A percentile compares a stretch with the other conserved stretches of the same genome.
phyloP scores from a whole-genome alignment of 2,329 filamentous ascomycete genomes.

The Pestalotiopsis sp. region DNA sequence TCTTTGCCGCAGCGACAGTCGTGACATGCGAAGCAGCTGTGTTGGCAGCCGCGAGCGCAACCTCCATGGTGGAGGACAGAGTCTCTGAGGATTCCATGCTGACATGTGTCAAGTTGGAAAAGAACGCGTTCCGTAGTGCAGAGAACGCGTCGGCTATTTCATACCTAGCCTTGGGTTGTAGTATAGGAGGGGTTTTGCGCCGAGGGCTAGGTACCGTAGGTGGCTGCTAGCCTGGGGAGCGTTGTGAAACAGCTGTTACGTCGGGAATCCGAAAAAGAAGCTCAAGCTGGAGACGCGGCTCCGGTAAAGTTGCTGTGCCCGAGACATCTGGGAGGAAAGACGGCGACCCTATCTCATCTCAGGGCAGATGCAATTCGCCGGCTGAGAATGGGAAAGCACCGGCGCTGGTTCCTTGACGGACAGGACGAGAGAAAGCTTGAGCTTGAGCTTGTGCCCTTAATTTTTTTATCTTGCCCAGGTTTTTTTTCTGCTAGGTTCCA shows the following conservation, averaged over 20 bases:
- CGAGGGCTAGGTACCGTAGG: not conserved
- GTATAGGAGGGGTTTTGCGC: not conserved
- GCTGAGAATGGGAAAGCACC: not conserved
- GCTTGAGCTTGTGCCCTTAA: not conserved
- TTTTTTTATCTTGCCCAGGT: not conserved
- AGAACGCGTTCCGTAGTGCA: not conserved
- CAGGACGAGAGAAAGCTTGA: not conserved
- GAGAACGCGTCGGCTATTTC: not conserved
- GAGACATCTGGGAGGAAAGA: slow-evolving; percentile 1
- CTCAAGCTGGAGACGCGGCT: slow-evolving; percentile 10
- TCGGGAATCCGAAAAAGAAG: not conserved
- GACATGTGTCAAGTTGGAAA: not conserved
- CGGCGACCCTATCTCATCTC: not conserved
- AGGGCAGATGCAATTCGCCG: not conserved
- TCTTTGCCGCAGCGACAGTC: slow-evolving; percentile 24
- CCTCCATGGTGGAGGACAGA: slow-evolving; percentile 25
- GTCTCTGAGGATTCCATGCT: slow-evolving; percentile 24
- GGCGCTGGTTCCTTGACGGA: not conserved
- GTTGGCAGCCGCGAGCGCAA: slow-evolving; percentile 25
- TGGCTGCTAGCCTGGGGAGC: not conserved
- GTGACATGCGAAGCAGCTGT: slow-evolving; percentile 25
- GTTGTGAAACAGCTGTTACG: not conserved
- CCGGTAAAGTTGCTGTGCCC: slow-evolving; percentile 4
- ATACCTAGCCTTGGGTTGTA: not conserved
- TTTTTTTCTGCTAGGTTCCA: slow-evolving; percentile 1